A percentile compares a stretch with the other conserved stretches of the same genome.
phyloP scores from a whole-genome alignment of 495 filamentous ascomycete species.

The Stereocaulon alpinum region DNA sequence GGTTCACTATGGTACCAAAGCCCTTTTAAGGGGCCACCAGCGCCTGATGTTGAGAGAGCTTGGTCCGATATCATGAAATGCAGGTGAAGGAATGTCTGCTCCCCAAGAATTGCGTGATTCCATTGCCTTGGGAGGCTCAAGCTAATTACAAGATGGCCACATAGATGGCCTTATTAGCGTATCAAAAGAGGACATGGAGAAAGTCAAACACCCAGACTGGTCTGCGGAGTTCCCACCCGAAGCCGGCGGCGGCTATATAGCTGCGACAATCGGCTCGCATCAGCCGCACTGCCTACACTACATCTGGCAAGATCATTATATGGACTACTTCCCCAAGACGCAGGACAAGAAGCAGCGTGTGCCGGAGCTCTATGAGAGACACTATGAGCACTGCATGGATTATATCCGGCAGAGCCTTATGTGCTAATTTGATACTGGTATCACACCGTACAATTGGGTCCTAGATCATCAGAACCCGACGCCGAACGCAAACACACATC shows the following conservation, averaged over 20 bases:
- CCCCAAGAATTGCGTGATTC: too few relatives aligned
- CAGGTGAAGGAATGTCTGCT: neutral
- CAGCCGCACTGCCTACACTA: slow-evolving; percentile 13
- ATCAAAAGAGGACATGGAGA: neutral
- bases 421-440: slow-evolving; percentile 26
- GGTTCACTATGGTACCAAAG: slow-evolving; percentile 10
- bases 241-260: slow-evolving; percentile 8
- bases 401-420: slow-evolving; percentile 28
- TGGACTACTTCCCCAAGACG: neutral
- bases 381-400: slow-evolving; percentile 29
- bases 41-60: slow-evolving; percentile 5
- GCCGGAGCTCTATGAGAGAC: slow-evolving; percentile 26
- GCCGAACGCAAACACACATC: slow-evolving; percentile 19
- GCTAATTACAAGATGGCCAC: too few relatives aligned
- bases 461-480: slow-evolving; percentile 24
- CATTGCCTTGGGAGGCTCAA: too few relatives aligned
- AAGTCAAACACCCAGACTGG: neutral
- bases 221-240: slow-evolving; percentile 1
- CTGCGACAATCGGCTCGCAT: slow-evolving; percentile 6
- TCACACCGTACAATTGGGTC: slow-evolving; percentile 25
- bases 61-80: slow-evolving; percentile 12
- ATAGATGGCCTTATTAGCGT: slow-evolving; percentile 10
- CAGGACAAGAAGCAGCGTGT: neutral
- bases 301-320: slow-evolving; percentile 19
- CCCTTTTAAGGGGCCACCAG: slow-evolving; percentile 11